phyloP scores from a whole-genome alignment of 2,329 filamentous ascomycete genomes.

The Aureobasidium sp. region DNA sequence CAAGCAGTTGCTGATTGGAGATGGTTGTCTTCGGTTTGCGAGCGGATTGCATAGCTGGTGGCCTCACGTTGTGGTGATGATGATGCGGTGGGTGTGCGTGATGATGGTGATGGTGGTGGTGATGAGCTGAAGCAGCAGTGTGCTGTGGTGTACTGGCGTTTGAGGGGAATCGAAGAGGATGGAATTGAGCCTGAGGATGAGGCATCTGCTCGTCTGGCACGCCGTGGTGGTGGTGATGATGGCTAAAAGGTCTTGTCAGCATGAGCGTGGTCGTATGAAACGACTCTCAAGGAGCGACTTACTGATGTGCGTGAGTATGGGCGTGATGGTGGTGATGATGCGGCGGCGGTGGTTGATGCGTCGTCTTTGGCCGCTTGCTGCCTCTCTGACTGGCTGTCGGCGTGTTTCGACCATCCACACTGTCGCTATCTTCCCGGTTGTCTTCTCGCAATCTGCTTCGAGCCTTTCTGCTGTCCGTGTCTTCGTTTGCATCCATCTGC shows the following conservation, averaged over 20 bases:
- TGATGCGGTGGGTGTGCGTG: slow-evolving; percentile 33
- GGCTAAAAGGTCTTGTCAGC: slow-evolving; percentile 7
- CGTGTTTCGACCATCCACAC: slow-evolving; percentile 30
- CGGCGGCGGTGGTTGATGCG: slow-evolving; percentile 48
- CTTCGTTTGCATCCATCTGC: slow-evolving; percentile 27
- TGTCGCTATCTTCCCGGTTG: slow-evolving; percentile 30
- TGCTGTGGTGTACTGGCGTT: slow-evolving; percentile 26
- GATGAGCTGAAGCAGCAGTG: slow-evolving; percentile 31
- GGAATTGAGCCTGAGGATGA: slow-evolving; percentile 24
- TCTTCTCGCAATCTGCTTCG: slow-evolving; percentile 10
- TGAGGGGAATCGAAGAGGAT: slow-evolving; percentile 27
- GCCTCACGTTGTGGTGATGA: slow-evolving; percentile 27
- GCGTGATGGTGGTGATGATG: slow-evolving; percentile 48
- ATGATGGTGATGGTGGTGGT: slow-evolving; percentile 36
- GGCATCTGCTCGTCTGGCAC: slow-evolving; percentile 22
- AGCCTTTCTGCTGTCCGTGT: slow-evolving; percentile 13
- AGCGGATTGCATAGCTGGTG: slow-evolving; percentile 32
- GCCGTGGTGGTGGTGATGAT: slow-evolving; percentile 30
- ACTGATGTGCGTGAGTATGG: slow-evolving; percentile 20
- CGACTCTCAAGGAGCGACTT: neutral
- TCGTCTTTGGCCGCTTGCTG: slow-evolving; percentile 53
- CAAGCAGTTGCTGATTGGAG: slow-evolving; percentile 62
- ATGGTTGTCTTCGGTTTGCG: slow-evolving; percentile 61
- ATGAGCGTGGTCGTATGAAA: slow-evolving; percentile 1
- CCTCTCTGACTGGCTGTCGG: slow-evolving; percentile 49